Conservation (phyloP, 257 asterid genomes). For the Penstemon davidsonii region DNA sequence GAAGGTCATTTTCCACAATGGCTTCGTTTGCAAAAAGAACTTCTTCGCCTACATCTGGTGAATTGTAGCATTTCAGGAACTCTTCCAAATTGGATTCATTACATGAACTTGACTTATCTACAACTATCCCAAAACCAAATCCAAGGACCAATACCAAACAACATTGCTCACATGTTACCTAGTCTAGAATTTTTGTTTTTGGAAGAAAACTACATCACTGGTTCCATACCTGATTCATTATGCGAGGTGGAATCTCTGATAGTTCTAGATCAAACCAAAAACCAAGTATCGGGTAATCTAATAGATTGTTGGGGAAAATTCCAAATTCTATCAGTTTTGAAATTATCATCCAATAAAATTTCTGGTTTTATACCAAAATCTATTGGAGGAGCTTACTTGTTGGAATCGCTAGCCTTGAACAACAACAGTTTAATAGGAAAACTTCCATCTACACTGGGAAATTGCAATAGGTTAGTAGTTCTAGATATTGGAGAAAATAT, state of each 20-base stretch:
- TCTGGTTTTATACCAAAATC: conserved; percentile 11
- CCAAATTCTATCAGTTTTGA: background rate
- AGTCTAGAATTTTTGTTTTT: background rate
- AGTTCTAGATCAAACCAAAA: background rate
- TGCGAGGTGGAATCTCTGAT: background rate
- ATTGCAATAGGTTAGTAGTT: background rate
- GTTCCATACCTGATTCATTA: conserved; percentile 1
- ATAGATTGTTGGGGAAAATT: conserved; percentile 3
- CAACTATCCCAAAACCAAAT: background rate
- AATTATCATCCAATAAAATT: conserved; percentile 9
- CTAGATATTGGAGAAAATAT: conserved; percentile 10
- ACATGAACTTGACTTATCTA: background rate
- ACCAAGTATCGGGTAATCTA: conserved; percentile 3
- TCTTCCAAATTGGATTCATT: conserved; percentile 7
- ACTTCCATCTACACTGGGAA: background rate
- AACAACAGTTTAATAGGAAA: background rate
- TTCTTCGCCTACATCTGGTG: background rate
- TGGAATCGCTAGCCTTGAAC: background rate
- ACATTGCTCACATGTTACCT: background rate
- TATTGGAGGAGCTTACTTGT: conserved; percentile 5
- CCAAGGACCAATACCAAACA: background rate
- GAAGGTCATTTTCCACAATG: conserved; percentile 19
- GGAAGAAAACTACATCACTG: background rate
- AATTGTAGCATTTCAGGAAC: conserved; percentile 16
- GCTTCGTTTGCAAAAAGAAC: conserved; percentile 11